These are phyloP conservation scores for Solanum okadae DNA, from an alignment of 257 asterid species.

Conservation along the genomic window DNA sequence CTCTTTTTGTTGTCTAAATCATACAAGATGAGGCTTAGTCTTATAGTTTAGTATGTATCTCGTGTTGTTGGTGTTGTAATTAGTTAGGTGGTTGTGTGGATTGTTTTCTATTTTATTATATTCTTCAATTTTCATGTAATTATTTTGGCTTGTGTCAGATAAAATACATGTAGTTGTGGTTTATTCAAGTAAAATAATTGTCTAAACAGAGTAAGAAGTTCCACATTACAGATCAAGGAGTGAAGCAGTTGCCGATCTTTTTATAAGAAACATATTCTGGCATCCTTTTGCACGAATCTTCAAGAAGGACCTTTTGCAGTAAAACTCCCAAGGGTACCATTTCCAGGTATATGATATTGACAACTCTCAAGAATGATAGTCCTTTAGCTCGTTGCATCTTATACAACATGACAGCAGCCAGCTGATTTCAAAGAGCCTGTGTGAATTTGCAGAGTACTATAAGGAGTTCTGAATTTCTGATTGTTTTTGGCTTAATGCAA, in stretches of 20 bases:
- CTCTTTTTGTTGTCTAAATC: not conserved
- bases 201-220: no score
- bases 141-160: not conserved
- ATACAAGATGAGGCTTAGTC: not conserved
- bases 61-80: not conserved
- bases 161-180: no score
- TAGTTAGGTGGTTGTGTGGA: not conserved
- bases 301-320: no score
- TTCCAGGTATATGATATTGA: not conserved
- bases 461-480: not conserved
- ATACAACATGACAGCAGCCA: not conserved
- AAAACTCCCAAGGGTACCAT: not conserved
- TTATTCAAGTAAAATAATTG: no score
- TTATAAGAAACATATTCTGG: not conserved
- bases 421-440: not conserved
- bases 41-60: not conserved
- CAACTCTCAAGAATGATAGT: not conserved
- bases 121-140: not conserved
- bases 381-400: not conserved
- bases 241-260: not conserved
- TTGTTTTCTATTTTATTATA: not conserved
- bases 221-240: not conserved
- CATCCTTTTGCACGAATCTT: no score
- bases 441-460: not conserved
- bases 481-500: not conserved